These are phyloP conservation scores for Chenopodium formosanum DNA, from an alignment of 148 eudicot genomes.

Conservation along the genomic window DNA sequence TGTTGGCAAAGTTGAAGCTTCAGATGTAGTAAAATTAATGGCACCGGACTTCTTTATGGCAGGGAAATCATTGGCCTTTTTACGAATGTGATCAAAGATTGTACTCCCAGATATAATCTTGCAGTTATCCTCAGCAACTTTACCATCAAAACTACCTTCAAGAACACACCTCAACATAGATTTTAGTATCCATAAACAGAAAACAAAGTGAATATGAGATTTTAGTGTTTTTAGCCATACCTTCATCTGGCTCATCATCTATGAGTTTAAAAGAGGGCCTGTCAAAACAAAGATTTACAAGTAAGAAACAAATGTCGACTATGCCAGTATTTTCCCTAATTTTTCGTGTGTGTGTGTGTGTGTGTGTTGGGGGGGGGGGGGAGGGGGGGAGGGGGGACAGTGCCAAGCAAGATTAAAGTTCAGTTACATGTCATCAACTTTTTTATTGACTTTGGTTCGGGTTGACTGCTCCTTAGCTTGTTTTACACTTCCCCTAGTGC, in stretches of 20 bases:
- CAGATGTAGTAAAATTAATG: constrained; percentile 44
- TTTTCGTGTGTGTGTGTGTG: too few species aligned
- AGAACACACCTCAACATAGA: constrained; percentile 19
- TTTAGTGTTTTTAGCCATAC: constrained; percentile 31
- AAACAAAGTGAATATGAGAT: constrained; percentile 1
- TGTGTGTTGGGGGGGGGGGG: background rate
- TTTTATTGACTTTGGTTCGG: constrained; percentile 31
- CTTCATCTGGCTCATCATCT: constrained; percentile 72
- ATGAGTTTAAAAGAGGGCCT: constrained; percentile 90
- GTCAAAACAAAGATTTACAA: constrained; percentile 17
- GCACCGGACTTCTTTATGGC: constrained; percentile 38
- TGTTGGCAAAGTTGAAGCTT: constrained; percentile 45
- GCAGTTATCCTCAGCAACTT: constrained; percentile 62
- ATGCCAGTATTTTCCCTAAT: background rate
- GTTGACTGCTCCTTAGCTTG: constrained; percentile 33
- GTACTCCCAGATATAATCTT: constrained; percentile 59
- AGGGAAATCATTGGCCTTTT: constrained; percentile 79
- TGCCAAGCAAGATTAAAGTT: background rate
- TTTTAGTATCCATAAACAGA: constrained; percentile 12
- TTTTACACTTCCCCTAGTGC: constrained; percentile 33
- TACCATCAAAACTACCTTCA: constrained; percentile 36
- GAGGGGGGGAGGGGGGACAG: background rate
- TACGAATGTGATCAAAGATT: constrained; percentile 83
- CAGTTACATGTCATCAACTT: constrained; percentile 47
- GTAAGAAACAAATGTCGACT: background rate